phyloP scores from a whole-genome alignment of 2,329 filamentous ascomycete species.

The Aureobasidium sp. region DNA sequence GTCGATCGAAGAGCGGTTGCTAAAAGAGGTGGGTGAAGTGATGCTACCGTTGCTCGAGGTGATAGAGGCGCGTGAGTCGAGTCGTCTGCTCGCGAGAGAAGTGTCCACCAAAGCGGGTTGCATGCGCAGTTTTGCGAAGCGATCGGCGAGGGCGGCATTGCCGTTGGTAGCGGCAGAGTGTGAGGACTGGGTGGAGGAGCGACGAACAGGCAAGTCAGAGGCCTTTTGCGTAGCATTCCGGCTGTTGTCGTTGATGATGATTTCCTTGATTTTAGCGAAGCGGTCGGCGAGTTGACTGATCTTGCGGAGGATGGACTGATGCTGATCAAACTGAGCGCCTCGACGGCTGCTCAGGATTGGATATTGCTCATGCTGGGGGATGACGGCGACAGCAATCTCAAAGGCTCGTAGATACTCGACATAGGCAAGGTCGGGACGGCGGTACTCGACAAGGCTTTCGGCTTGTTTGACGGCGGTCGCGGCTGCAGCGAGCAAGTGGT shows the following conservation, averaged over 20 bases:
- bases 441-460: constrained; percentile 54
- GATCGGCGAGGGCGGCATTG: constrained; percentile 38
- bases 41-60: constrained; percentile 27
- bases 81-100: constrained; percentile 15
- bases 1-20: constrained; percentile 23
- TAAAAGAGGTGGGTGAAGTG: constrained; percentile 25
- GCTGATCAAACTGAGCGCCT: neutral
- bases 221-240: constrained; percentile 50
- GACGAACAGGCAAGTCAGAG: constrained; percentile 17
- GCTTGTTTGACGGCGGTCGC: constrained; percentile 42
- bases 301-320: constrained; percentile 25
- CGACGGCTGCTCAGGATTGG: constrained; percentile 21
- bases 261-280: constrained; percentile 43
- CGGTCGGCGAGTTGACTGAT: constrained; percentile 33
- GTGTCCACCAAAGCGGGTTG: constrained; percentile 16
- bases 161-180: constrained; percentile 22
- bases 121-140: constrained; percentile 27
- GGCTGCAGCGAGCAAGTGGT: constrained; percentile 35
- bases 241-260: constrained; percentile 46
- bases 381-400: constrained; percentile 67
- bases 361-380: constrained; percentile 72
- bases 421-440: constrained; percentile 66
- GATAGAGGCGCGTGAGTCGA: constrained; percentile 26
- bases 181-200: constrained; percentile 14
- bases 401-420: constrained; percentile 78